Base-by-base conservation (phyloP, 768 basidiomycete genomes). In the Russula sp. region DNA sequence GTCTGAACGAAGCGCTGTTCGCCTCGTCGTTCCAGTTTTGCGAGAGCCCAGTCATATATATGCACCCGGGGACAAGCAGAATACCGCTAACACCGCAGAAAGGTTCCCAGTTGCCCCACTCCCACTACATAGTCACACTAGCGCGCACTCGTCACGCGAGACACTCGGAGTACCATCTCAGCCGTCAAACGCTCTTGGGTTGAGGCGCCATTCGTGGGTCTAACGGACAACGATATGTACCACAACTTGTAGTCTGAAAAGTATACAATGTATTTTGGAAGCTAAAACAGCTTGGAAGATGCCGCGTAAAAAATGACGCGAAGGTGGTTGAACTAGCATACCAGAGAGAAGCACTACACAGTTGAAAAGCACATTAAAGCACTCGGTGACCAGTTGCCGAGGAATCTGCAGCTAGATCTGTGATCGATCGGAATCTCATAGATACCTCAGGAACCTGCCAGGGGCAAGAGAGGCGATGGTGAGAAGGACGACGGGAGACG, bases 131-230 rank as follows among this genome's bases (percentile, higher is more conserved):
- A 11, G 44, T 31, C 31, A 22, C 31, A 45, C 42, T 45, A 45
- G 20, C 8, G 42, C 31, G 8, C 44, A 16, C 14, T 3, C 37
- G 9, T 10, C 44, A 3, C 44, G 31, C 37, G 32, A 54, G 37
- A 11, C 35, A 13, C 51, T 54, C 45, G 37, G 31, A 7, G 27
- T 27, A 4, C 45, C 50, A 44, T 18, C 45, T 22, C 55, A 51
- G 40, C 50, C 40, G 9, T 39, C 18, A 9, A 58, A 31, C 8
- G 20, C 32, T 8, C 22, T 53, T 16, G n/a, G 44, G 22, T 10
- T 16, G 49, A 58, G 62, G 37, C 62, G 62, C 20, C 62, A 63
- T 48, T 63, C 62, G 31, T 63, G 56, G 49, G 35, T 58, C 8
- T 63, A 58, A 20, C n/a, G 14, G 6, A 47, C n/a, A 20, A 42